Evolutionary conservation across 2,329 filamentous ascomycete species (phyloP).

Genomic region (Diaporthe vaccinii): DNA sequence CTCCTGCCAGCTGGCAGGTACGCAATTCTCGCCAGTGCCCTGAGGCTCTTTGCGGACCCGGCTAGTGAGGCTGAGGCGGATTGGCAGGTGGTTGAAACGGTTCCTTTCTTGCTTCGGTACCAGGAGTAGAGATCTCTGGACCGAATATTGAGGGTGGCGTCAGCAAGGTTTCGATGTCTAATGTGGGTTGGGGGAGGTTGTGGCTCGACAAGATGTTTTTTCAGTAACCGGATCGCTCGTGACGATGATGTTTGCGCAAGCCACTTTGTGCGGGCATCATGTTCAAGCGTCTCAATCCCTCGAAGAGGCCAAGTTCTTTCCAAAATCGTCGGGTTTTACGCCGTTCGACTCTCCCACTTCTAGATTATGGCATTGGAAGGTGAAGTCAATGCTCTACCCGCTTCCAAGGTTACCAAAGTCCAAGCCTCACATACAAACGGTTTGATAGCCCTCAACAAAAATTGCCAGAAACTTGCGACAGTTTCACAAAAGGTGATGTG

Average conservation of each 20-base stretch:
- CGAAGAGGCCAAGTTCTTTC: too few relatives aligned
- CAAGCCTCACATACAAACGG: too few relatives aligned
- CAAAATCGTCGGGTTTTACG: too few relatives aligned
- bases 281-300: not conserved
- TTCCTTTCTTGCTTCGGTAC: constrained; percentile 5
- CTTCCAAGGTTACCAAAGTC: too few relatives aligned
- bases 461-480: too few relatives aligned
- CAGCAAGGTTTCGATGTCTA: not conserved
- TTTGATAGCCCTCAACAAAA: too few relatives aligned
- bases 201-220: not conserved
- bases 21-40: not conserved
- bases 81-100: not conserved
- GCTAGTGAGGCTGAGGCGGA: not conserved
- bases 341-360: too few relatives aligned
- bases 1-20: not conserved
- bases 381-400: too few relatives aligned
- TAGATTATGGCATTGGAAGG: too few relatives aligned
- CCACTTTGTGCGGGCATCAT: not conserved
- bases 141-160: not conserved
- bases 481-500: too few relatives aligned
- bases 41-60: constrained; percentile 1
- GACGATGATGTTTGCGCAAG: not conserved
- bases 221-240: too few relatives aligned
- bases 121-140: not conserved
- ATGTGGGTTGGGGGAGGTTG: not conserved